Conservation (phyloP, 495 filamentous ascomycete genomes). For the Podospora conica region DNA sequence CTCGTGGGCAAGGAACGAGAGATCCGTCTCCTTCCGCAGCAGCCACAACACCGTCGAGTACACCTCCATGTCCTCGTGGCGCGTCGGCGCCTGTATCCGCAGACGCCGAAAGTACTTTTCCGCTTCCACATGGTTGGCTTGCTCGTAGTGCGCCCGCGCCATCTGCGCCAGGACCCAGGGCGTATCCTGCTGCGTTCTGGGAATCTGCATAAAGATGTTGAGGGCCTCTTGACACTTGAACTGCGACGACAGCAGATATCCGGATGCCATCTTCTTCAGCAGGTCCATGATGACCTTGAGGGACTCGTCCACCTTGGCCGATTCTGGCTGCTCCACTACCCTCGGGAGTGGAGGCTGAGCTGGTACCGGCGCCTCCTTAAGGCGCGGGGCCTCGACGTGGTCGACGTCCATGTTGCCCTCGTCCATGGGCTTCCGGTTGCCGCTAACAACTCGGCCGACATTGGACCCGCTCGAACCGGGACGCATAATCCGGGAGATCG, state of each 20-base stretch:
- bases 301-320: conserved; percentile 63
- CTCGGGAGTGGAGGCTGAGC: conserved; percentile 29
- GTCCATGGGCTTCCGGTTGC: conserved; percentile 65
- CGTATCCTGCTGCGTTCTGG: conserved; percentile 74
- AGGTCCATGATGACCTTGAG: conserved; percentile 71
- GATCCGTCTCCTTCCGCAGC: conserved; percentile 80
- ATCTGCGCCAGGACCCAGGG: conserved; percentile 93
- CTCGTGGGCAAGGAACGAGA: conserved; percentile 88
- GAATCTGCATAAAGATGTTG: conserved; percentile 60
- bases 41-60: conserved; percentile 98
- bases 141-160: conserved; percentile 83
- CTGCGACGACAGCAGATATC: conserved; percentile 66
- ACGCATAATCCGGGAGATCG: conserved; percentile 45
- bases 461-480: conserved; percentile 53
- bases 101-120: conserved; percentile 78
- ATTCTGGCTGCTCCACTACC: conserved; percentile 39
- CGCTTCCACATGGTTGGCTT: conserved; percentile 73
- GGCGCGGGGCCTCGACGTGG: conserved; percentile 45
- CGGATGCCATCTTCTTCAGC: conserved; percentile 73
- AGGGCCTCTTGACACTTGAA: conserved; percentile 76
- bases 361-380: conserved; percentile 40
- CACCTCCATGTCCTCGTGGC: conserved; percentile 89
- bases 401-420: conserved; percentile 61
- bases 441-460: conserved; percentile 80
- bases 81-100: conserved; percentile 66